phyloP scores from a whole-genome alignment of 2,329 filamentous ascomycete species.

The Microdochium nivale region DNA sequence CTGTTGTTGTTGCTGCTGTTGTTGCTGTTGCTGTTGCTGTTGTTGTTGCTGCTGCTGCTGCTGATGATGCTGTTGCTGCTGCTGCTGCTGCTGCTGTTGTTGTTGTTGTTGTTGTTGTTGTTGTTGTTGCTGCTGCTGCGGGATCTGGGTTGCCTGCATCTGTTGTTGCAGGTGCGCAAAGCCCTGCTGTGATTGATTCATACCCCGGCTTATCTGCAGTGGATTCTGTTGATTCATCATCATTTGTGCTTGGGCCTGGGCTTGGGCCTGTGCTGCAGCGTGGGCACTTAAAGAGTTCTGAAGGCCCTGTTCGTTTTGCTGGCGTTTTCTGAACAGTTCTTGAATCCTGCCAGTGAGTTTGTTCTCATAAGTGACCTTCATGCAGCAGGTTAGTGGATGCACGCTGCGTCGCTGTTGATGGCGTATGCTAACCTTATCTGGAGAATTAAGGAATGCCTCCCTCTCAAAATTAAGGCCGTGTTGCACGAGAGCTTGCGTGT shows the following conservation, averaged over 20 bases:
- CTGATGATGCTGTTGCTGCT: conserved; percentile 19
- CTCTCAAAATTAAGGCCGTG: conserved; percentile 38
- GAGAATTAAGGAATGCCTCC: conserved; percentile 34
- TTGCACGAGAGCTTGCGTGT: conserved; percentile 30
- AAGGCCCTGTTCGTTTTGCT: conserved; percentile 38
- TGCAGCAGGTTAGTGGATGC: conserved; percentile 8
- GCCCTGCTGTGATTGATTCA: conserved; percentile 41
- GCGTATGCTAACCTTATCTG: conserved; percentile 35
- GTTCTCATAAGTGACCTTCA: conserved; percentile 41
- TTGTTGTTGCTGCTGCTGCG: conserved; percentile 32
- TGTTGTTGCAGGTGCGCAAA: conserved; percentile 52
- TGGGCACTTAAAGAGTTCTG: conserved; percentile 41
- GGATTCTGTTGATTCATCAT: conserved; percentile 40
- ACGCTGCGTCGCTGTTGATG: neutral
- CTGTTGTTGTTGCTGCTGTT: conserved; percentile 46
- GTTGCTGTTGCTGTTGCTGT: conserved; percentile 34
- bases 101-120: conserved; percentile 6
- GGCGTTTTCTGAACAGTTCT: conserved; percentile 42
- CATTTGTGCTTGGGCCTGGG: conserved; percentile 30
- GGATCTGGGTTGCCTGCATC: conserved; percentile 46
- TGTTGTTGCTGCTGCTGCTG: conserved; percentile 8
- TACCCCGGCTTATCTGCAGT: conserved; percentile 43
- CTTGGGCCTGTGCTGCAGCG: conserved; percentile 25
- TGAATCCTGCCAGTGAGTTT: conserved; percentile 34
- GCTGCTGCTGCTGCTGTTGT: conserved; percentile 6